Percentiles rank a stretch among this genome's conserved stretches.
These are phyloP conservation scores for Parafenestella ontariensis DNA, from an alignment of 2,329 filamentous ascomycete species.

Conservation along the genomic window DNA sequence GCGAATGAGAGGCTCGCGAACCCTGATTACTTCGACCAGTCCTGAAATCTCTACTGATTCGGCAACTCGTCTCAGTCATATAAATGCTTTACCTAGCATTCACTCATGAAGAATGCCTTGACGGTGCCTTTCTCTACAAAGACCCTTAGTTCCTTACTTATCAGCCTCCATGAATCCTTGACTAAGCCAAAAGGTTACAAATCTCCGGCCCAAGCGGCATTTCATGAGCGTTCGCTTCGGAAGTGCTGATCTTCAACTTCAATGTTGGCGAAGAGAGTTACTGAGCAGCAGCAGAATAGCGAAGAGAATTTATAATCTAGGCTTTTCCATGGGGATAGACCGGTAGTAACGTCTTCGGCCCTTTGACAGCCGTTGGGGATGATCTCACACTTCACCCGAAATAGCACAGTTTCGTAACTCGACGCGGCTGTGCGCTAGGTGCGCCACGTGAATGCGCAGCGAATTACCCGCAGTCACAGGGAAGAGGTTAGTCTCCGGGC, in stretches of 20 bases:
- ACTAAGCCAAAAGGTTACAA: too few relatives aligned
- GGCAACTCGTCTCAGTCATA: too few relatives aligned
- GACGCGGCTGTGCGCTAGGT: slow-evolving; percentile 15
- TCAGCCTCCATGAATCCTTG: not conserved
- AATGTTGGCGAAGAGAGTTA: not conserved
- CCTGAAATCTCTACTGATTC: too few relatives aligned
- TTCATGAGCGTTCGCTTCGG: not conserved
- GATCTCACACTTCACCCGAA: slow-evolving; percentile 2
- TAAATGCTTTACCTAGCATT: too few relatives aligned
- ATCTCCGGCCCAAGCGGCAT: too few relatives aligned
- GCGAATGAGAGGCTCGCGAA: not conserved
- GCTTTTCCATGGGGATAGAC: not conserved
- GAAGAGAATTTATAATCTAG: too few relatives aligned
- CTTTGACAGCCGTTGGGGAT: slow-evolving; percentile 1
- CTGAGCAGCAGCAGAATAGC: not conserved
- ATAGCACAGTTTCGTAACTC: slow-evolving; percentile 16
- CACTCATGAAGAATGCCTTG: too few relatives aligned
- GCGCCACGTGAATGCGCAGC: slow-evolving; percentile 12
- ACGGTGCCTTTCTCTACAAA: too few relatives aligned
- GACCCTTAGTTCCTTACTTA: too few relatives aligned
- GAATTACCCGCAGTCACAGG: slow-evolving; percentile 4
- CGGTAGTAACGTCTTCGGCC: not conserved
- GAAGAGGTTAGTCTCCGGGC: not conserved
- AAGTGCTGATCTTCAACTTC: not conserved
- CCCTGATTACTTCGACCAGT: too few relatives aligned